Percentiles rank a stretch among this genome's conserved stretches.
These are phyloP conservation scores for Paxillus involutus DNA, from an alignment of 768 basidiomycete genomes.

Conservation along the genomic window DNA sequence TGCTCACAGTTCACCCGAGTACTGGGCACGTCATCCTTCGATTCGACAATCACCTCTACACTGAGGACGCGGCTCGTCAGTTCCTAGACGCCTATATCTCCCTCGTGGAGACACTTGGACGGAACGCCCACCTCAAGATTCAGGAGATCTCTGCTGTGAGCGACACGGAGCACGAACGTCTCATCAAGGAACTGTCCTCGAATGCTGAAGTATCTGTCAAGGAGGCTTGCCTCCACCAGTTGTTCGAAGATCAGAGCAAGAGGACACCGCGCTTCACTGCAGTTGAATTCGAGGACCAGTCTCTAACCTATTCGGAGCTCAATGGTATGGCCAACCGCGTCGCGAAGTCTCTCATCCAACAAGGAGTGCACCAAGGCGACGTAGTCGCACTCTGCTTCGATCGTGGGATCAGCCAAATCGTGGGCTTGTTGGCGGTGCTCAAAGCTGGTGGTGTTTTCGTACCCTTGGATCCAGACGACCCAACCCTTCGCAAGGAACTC, in stretches of 20 bases:
- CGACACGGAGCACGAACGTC: constrained; percentile 12
- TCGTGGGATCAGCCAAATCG: constrained; percentile 27
- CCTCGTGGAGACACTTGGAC: constrained; percentile 24
- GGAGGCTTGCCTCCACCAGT: constrained; percentile 18
- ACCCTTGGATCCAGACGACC: constrained; percentile 29
- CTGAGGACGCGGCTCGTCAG: constrained; percentile 27
- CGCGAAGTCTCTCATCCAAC: constrained; percentile 24
- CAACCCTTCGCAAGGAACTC: constrained; percentile 27
- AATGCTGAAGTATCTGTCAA: constrained; percentile 6
- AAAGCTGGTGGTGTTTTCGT: constrained; percentile 30
- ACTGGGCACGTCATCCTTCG: constrained; percentile 25
- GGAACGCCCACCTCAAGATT: constrained; percentile 10
- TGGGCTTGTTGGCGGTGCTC: constrained; percentile 31
- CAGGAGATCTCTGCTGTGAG: constrained; percentile 17
- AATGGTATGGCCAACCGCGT: constrained; percentile 33
- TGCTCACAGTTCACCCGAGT: constrained; percentile 26
- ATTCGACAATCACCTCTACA: constrained; percentile 29
- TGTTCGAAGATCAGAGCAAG: constrained; percentile 17
- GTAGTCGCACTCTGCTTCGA: constrained; percentile 29
- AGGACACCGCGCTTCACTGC: constrained; percentile 22
- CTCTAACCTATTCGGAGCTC: constrained; percentile 32
- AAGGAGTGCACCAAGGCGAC: constrained; percentile 25
- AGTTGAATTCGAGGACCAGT: constrained; percentile 28
- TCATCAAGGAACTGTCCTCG: constrained; percentile 28
- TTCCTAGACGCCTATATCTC: constrained; percentile 30